Evolutionary conservation across 208 protist genomes (phyloP).

Genomic region (Jaenimonas drosophilae): DNA sequence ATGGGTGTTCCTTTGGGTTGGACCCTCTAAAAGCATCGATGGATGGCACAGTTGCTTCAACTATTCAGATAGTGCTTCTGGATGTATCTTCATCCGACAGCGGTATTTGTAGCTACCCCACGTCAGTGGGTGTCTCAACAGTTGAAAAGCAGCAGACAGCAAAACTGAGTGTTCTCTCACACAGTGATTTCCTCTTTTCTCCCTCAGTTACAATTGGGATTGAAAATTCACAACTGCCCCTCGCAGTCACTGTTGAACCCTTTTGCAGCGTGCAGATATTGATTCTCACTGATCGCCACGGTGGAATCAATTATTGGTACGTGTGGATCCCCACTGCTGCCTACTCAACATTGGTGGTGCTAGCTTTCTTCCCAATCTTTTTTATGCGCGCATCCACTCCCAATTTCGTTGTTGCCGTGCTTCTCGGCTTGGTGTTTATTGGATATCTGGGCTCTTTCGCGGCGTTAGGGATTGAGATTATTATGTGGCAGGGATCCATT

Average conservation of each 20-base stretch:
- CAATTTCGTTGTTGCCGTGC: slow-evolving; percentile 8
- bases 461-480: slow-evolving; percentile 43
- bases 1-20: slow-evolving; percentile 13
- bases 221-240: too few relatives aligned
- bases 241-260: slow-evolving; percentile 10
- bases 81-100: neutral
- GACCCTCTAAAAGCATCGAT: slow-evolving; percentile 21
- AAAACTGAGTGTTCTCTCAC: too few relatives aligned
- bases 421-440: slow-evolving; percentile 29
- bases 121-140: too few relatives aligned
- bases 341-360: slow-evolving; percentile 21
- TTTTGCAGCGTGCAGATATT: slow-evolving; percentile 28
- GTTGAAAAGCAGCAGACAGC: too few relatives aligned
- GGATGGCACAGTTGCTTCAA: slow-evolving; percentile 9
- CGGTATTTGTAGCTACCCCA: too few relatives aligned
- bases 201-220: too few relatives aligned
- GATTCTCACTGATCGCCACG: slow-evolving; percentile 25
- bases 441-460: slow-evolving; percentile 49
- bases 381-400: slow-evolving; percentile 13
- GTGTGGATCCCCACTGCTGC: slow-evolving; percentile 51
- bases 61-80: slow-evolving; percentile 12
- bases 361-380: slow-evolving; percentile 12
- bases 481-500: slow-evolving; percentile 44
- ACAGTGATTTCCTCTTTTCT: too few relatives aligned
- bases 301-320: slow-evolving; percentile 36